Evolutionary conservation across 1,284 basidiomycete species (phyloP), one percentile per base, ranked within the genome.

Genomic region (Leccinum colubrinum): DNA sequence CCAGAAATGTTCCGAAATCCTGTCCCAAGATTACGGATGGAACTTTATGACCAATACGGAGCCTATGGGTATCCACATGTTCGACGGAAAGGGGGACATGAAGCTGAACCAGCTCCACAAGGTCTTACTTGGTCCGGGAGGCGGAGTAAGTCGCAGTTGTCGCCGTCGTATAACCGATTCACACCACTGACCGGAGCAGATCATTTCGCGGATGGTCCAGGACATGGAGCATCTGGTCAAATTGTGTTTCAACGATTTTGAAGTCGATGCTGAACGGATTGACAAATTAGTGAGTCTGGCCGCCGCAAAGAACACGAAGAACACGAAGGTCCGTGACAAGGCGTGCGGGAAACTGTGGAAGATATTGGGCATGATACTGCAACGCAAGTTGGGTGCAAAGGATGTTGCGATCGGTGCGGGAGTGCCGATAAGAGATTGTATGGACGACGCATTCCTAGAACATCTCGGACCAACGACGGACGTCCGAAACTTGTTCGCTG

Each of bases 61-160:
- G 15, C 59, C 20, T 1, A 57, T 59, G 54, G 59, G 59, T 1
- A 48, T 59, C 11, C 41, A 59, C 4, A 48, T 59, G 51, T 59
- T 55, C 25, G 39, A 59, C n/a, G 8, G 51, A 1, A 20, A 4
- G 15, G 8, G 25, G 7, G n/a, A 41, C n/a, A 55, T 59, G 58
- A 30, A 33, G 1, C n/a, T 59, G 0, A 9, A 15, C 15, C 8
- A 17, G 1, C 43, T 59, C 6, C 51, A 56, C 14, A 8, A 6
- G 3, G 20, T 14, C 5, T 55, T 59, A 39, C 15, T 59, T 2
- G 37, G 50, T 4, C 17, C 58, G 2, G 3, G 6, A 1, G 58
- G 51, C 8, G 58, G 58, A 25, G 50, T 59, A 12, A 48, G 56
- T 20, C 2, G 9, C 15, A 17, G 7, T 17, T n/a, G 27, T 30